Base-by-base conservation (phyloP, 495 filamentous ascomycete genomes). In the Aspergillus indologenus region DNA sequence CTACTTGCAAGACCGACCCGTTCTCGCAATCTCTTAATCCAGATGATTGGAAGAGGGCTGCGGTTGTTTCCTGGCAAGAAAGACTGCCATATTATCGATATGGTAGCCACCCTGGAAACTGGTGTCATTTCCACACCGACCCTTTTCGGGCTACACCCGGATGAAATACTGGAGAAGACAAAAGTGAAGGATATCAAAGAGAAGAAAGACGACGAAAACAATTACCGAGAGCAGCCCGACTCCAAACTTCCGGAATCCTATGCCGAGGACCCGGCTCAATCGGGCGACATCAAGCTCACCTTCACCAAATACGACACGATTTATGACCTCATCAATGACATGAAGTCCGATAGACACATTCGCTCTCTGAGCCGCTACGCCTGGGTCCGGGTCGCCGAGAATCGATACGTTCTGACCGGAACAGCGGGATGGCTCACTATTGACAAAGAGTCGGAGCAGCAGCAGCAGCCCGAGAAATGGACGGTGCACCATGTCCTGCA, bases 11-110 rank as follows among this genome's bases (percentile, higher is more conserved):
- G 95, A 34, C 94, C 94, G 3, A 99, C 94, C 9, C 84, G 85
- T 55, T 98, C 94, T 17, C 84, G 87, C 20, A 97, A 96, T 61
- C 78, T 99, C 8, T 80, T 99, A 2, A 85, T 96, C 5, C 94
- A 99, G 69, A 99, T 99, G 94, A 96, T 99, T 50, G 94, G 94
- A 0, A 85, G 94, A 59, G 94, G 94, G 0, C 87, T 98, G 81
- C 86, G 94, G 34, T 73, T 96, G 29, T 80, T 87, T 66, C 78
- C 87, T 2, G 88, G 81, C 1, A 99, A 99, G 68, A 70, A 86
- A 44, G 84, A 98, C 65, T 99, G 94, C 63, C 94, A 97, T 69
- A 79, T 99, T 48, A 94, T 99, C 61, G 94, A 99, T 69, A 92
- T 99, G 90, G 94, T 98, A 0, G 85, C 90, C 0, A 87, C 85